Base-by-base conservation (phyloP, 495 filamentous ascomycete genomes). In the Aspergillus funiculosus region DNA sequence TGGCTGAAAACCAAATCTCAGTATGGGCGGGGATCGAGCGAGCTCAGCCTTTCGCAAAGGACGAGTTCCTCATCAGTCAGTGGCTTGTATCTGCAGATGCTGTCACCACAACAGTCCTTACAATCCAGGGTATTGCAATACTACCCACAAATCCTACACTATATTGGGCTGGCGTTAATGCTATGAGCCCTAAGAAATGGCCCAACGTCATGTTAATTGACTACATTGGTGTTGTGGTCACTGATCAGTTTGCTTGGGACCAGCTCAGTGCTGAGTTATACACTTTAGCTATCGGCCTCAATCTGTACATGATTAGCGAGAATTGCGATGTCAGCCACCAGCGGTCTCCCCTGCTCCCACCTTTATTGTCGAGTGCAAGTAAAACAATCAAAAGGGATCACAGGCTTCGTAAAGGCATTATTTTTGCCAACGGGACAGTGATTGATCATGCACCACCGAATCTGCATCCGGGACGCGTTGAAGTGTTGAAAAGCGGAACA, bases 351-450 rank as follows among this genome's bases (percentile, higher is more conserved):
- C 20, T 48, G n/a, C 37, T 48, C 6, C 21, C 29, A 4, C 4
- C 37, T 2, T 24, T 25, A 6, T 21, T 28, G n/a, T 46, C 32
- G 9, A 14, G 2, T 10, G 10, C 27, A 28, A 30, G 15, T n/a
- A 17, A 19, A 0, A 32, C 19, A 9, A 22, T 18, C 1, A 13
- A 14, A 11, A 31, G 19, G 3, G 15, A 21, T 13, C 28, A 1
- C 37, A 20, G 11, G 1, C 13, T 7, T 48, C 37, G 46, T n/a
- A 48, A 48, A 14, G 46, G 46, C 1, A 41, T 48, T 20, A 48
- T 48, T 17, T 48, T 48, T 35, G 46, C 46, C 15, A 48, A 48
- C 21, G 46, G 46, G 14, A 48, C 37, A 7, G 22, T 48, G n/a
- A 2, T 41, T 13, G 46, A 48, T 25, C 13, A 30, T 6, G 28